Evolutionary conservation across 1,139 yeast species (phyloP), one percentile per base, ranked within the genome.

Genomic region (Magnusiomyces fungicola): DNA sequence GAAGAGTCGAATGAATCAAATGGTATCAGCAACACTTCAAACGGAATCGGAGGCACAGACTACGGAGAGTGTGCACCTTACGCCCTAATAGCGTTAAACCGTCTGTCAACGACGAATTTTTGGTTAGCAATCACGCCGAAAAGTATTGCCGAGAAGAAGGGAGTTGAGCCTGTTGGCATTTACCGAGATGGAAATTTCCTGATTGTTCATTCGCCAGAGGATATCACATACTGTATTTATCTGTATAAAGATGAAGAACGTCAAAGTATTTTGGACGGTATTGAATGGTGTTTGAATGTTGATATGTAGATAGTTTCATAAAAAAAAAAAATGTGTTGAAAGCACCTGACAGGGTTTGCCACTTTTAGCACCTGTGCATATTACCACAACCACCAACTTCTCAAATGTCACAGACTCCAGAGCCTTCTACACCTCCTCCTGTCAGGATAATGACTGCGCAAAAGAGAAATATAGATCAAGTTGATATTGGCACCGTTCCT

Each of bases 221-320:
- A 88, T 12, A 88, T 83, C 45, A 85, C 89, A 50, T 89, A 79
- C 63, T 97, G 97, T 1, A 71, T 90, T 50, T 90, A 97, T 97
- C 75, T 89, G 22, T 89, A 85, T 63, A 81, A 85, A 54, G 85
- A 80, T 50, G 78, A 74, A 3, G 96, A 89, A 60, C 72, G 96
- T 58, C 74, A 74, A 46, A 76, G 78, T 57, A 71, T 86, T 43
- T 76, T 71, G 58, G 75, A 77, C 61, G 69, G 85, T 50, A 67
- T 87, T 37, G 77, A 80, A 50, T 80, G 74, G 63, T 65, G 68
- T 59, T 51, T 65, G 27, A 47, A 56, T 36, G 60, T 58, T 34
- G 46, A 48, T 14, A 48, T 55, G 25, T 52, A 45, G 47, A 24
- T n/a, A n/a, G n/a, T n/a, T n/a, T n/a, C n/a, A n/a, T n/a, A 9